A percentile compares a stretch with the other conserved stretches of the same genome.
These are phyloP conservation scores for Exsudoporus frostii DNA, from an alignment of 768 basidiomycete genomes.

Conservation along the genomic window DNA sequence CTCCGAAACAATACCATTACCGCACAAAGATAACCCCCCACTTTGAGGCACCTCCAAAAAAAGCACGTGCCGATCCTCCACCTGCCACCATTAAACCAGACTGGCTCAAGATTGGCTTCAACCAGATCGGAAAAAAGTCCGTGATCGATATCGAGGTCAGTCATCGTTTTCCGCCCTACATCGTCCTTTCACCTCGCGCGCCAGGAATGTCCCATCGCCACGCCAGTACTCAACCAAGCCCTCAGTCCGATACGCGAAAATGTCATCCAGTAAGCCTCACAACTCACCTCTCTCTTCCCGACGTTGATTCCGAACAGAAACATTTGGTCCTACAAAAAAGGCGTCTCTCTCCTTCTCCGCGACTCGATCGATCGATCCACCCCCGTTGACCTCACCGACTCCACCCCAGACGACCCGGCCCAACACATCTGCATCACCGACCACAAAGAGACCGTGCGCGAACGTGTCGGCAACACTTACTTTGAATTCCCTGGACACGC, in stretches of 20 bases:
- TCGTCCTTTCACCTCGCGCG: neutral
- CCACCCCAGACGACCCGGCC: conserved; percentile 39
- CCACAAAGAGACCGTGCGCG: conserved; percentile 77
- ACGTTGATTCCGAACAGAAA: conserved; percentile 47
- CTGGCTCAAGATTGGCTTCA: conserved; percentile 90
- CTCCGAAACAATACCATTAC: conserved; percentile 87
- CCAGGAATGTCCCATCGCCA: conserved; percentile 91
- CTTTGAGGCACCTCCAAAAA: conserved; percentile 74
- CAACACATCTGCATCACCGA: conserved; percentile 80
- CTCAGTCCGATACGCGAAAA: conserved; percentile 57
- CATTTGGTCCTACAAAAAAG: conserved; percentile 76
- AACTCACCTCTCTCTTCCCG: neutral
- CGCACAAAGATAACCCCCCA: conserved; percentile 98
- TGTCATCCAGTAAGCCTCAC: conserved; percentile 57
- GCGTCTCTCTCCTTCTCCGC: conserved; percentile 86
- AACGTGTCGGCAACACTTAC: conserved; percentile 72
- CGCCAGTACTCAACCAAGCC: conserved; percentile 70
- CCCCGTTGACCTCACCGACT: conserved; percentile 22
- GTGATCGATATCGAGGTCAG: conserved; percentile 90
- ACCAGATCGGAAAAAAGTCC: conserved; percentile 64
- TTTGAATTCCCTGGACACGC: conserved; percentile 87
- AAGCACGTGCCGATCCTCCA: conserved; percentile 14
- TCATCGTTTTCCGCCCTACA: neutral
- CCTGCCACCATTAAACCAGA: conserved; percentile 40
- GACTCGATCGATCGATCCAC: conserved; percentile 59